These are phyloP conservation scores for Dryas alaskensis DNA, from an alignment of 306 rosid species.

Conservation along the genomic window DNA sequence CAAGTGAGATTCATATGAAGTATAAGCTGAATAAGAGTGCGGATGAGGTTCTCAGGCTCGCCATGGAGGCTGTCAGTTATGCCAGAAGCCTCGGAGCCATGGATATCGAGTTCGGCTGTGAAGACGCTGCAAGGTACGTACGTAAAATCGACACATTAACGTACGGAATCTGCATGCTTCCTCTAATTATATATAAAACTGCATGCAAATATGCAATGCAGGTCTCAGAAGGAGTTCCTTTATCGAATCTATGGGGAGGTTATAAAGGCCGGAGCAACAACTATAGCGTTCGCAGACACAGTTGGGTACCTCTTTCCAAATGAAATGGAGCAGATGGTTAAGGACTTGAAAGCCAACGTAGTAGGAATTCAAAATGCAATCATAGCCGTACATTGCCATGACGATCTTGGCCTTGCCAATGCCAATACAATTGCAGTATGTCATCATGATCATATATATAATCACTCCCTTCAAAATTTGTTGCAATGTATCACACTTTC, in stretches of 20 bases:
- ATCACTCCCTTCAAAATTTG: no score
- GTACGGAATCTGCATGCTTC: no score
- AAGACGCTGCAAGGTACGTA: constrained; percentile 72
- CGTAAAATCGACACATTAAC: no score
- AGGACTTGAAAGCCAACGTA: constrained; percentile 13
- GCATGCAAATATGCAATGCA: neutral
- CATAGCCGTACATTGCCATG: constrained; percentile 17
- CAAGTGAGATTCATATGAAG: constrained; percentile 67
- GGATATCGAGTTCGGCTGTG: constrained; percentile 67
- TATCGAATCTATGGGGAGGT: constrained; percentile 13
- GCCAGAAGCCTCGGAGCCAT: constrained; percentile 66
- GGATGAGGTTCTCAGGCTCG: constrained; percentile 42
- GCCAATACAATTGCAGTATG: constrained; percentile 16
- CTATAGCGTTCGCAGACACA: constrained; percentile 7
- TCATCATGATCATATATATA: no score
- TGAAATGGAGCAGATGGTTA: constrained; percentile 1
- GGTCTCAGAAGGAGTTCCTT: constrained; percentile 21
- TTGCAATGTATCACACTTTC: no score
- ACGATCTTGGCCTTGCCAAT: constrained; percentile 24
- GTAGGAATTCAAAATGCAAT: constrained; percentile 10
- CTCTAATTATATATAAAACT: no score
- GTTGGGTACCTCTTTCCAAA: constrained; percentile 14
- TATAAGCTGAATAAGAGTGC: constrained; percentile 50
- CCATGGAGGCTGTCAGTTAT: constrained; percentile 12
- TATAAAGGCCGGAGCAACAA: constrained; percentile 21